Conservation (phyloP, 192 early-diverging fungal genomes). For the Chytriomyces confervae region DNA sequence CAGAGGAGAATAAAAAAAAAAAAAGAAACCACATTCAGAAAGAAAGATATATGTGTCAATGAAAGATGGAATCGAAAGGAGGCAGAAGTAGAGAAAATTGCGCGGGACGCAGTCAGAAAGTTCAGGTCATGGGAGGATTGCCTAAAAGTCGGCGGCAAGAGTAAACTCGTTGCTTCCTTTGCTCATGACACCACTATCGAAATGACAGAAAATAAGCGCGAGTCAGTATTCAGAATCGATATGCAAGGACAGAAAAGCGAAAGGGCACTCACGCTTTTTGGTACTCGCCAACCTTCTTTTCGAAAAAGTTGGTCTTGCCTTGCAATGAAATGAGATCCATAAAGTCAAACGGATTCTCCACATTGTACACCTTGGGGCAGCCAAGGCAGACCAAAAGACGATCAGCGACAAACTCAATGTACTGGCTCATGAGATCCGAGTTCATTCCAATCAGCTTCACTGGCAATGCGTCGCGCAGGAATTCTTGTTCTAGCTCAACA, state of each 20-base stretch:
- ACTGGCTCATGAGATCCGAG: constrained; percentile 88
- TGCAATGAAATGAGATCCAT: constrained; percentile 99
- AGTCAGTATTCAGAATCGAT: constrained; percentile 36
- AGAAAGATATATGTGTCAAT: too few species aligned
- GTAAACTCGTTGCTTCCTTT: constrained; percentile 53
- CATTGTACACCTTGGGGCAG: constrained; percentile 82
- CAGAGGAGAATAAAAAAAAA: too few species aligned
- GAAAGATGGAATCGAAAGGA: too few species aligned
- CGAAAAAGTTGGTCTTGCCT: constrained; percentile 99
- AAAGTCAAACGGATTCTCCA: constrained; percentile 95
- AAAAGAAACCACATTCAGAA: too few species aligned
- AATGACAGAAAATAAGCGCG: neutral
- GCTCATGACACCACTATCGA: constrained; percentile 64
- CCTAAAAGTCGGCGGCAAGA: constrained; percentile 47
- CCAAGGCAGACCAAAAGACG: constrained; percentile 89
- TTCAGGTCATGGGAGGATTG: neutral
- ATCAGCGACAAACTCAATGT: constrained; percentile 99
- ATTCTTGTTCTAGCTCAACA: constrained; percentile 94
- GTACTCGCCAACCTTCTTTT: constrained; percentile 96
- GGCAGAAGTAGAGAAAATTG: too few species aligned
- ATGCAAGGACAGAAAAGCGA: neutral
- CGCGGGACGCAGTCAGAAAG: too few species aligned
- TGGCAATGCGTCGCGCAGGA: constrained; percentile 92
- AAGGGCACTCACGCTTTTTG: constrained; percentile 82
- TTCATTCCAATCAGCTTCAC: constrained; percentile 97